Base-by-base conservation (phyloP, 495 filamentous ascomycete species). In the Friedmanniomyces simplex region DNA sequence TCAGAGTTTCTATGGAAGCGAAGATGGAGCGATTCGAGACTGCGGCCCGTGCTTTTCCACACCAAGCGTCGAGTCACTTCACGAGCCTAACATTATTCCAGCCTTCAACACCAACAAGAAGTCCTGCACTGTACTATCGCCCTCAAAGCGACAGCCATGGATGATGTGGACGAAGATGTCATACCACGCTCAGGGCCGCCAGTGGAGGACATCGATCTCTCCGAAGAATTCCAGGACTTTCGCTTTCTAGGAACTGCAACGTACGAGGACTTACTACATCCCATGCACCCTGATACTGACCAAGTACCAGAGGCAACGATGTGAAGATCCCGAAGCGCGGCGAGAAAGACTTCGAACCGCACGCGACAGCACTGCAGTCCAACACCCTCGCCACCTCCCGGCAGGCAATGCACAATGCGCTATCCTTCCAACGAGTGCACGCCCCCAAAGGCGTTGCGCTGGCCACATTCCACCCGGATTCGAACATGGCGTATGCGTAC, bases 331-430 rank as follows among this genome's bases (percentile, higher is more conserved):
- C 87, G 37, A 83, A 81, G 58, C 86, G 87, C 56, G 93, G 93
- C 49, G 87, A 93, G 67, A 98, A 98, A 69, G 93, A 98, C 74
- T 98, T 96, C 69, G 93, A 96, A 71, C 81, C 87, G 14, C 88
- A 97, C 69, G 88, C 85, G 55, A 97, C 93, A 14, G 74, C 80
- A 46, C 80, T 84, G 54, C 93, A 98, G 71, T 79, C 82, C 60
- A 72, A 78, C 51, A 78, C 84, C 24, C 84, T 98, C 48, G 81
- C 82, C 59, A 81, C 85, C 22, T 91, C 88, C 26, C 82, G 91
- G n/a, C 73, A 77, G 54, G 93, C 91, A 0, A 96, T 98, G 90
- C 83, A 91, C 70, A 82, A 88, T 63, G 91, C 89, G 6, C 79
- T 98, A 60, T 77, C 80, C 46, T 82, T 83, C 55, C 82, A 82